These are phyloP conservation scores for Cercophora newfieldiana DNA, from an alignment of 495 filamentous ascomycete species.

Conservation along the genomic window DNA sequence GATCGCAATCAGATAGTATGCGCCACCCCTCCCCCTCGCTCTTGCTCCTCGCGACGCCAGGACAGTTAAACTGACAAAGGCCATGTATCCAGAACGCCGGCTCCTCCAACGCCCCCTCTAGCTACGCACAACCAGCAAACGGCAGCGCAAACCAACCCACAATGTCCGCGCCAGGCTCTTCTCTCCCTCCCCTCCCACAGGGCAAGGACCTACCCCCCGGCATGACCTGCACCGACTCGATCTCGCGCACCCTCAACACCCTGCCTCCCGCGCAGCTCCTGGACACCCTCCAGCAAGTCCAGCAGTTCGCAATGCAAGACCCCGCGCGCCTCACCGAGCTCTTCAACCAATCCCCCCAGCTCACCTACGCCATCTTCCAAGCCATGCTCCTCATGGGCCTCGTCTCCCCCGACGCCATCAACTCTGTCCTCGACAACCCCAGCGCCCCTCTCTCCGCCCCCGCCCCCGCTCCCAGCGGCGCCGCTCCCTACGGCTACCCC, in stretches of 20 bases:
- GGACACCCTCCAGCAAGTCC: conserved; percentile 94
- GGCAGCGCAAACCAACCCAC: conserved; percentile 32
- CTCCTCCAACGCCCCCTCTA: not conserved
- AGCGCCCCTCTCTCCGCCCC: conserved; percentile 27
- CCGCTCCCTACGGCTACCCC: conserved; percentile 47
- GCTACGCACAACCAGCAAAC: conserved; percentile 22
- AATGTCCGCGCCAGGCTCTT: conserved; percentile 25
- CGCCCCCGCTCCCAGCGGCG: conserved; percentile 25
- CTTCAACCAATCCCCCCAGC: conserved; percentile 84
- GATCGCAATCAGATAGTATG: conserved; percentile 31
- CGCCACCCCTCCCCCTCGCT: not conserved
- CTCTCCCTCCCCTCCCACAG: conserved; percentile 76
- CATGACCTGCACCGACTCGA: conserved; percentile 82
- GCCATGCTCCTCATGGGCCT: conserved; percentile 89
- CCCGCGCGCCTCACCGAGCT: conserved; percentile 85
- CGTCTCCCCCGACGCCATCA: conserved; percentile 64
- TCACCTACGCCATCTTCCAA: conserved; percentile 95
- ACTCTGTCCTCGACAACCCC: conserved; percentile 47
- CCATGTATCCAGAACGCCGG: not conserved
- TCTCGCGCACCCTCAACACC: conserved; percentile 82
- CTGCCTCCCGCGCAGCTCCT: conserved; percentile 87
- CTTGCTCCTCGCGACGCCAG: not conserved
- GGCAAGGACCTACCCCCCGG: conserved; percentile 80
- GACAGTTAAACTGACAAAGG: not conserved
- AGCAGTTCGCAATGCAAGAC: conserved; percentile 75